Percentiles rank a stretch among this genome's conserved stretches.
Conservation (phyloP, 164 flowering plant species). For the Kingdonia uniflora region DNA sequence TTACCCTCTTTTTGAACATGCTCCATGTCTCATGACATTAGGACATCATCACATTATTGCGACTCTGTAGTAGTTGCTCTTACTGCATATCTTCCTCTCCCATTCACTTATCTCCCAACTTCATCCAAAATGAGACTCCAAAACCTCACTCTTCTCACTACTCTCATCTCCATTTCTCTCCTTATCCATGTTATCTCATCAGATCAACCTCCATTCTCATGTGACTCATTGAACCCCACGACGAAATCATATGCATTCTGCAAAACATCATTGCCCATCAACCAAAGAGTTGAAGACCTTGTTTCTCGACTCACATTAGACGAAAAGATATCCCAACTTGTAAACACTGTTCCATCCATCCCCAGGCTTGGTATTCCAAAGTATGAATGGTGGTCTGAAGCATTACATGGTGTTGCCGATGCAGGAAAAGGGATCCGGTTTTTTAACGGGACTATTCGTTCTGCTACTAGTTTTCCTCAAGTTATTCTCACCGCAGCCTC, state of each 20-base stretch:
- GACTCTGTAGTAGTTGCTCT: too few species aligned
- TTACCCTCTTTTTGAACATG: too few species aligned
- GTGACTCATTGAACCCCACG: conserved; percentile 38
- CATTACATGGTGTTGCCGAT: conserved; percentile 56
- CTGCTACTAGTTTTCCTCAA: conserved; percentile 86
- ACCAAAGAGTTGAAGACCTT: conserved; percentile 42
- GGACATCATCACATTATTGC: too few species aligned
- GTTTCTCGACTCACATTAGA: conserved; percentile 70
- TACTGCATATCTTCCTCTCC: too few species aligned
- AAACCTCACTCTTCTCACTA: background rate
- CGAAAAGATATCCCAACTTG: conserved; percentile 78
- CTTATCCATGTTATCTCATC: conserved; percentile 8
- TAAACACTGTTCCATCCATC: conserved; percentile 49
- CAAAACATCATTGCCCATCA: conserved; percentile 37
- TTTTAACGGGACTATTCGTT: conserved; percentile 33
- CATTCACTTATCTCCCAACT: too few species aligned
- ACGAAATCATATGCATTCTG: conserved; percentile 49
- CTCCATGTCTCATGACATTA: too few species aligned
- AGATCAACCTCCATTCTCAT: conserved; percentile 47
- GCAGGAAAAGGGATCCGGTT: conserved; percentile 38
- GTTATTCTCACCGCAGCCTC: conserved; percentile 80
- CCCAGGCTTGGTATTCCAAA: conserved; percentile 73
- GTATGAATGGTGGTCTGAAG: conserved; percentile 90
- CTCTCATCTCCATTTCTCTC: conserved; percentile 7
- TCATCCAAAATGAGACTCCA: background rate